Conservation (phyloP, 2,329 filamentous ascomycete species). For the Aspergillus intermedius region DNA sequence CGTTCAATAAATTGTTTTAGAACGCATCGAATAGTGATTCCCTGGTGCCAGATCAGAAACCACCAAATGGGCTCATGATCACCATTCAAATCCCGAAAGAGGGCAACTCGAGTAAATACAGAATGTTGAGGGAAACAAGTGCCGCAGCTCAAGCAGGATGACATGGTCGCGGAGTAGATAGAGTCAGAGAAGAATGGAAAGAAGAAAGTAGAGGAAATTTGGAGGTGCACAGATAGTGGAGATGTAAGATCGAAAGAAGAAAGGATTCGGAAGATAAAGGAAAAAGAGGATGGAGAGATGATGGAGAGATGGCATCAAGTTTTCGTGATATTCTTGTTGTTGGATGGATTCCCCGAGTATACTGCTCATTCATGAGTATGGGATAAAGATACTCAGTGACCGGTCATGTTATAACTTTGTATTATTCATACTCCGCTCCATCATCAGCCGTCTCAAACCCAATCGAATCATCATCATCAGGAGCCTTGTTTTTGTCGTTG, state of each 20-base stretch:
- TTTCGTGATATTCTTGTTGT: no score
- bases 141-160: background rate
- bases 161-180: background rate
- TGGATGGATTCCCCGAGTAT: no score
- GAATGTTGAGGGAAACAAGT: background rate
- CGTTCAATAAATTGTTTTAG: background rate
- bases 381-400: no score
- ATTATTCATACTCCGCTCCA: no score
- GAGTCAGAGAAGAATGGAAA: background rate
- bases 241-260: background rate
- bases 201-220: background rate
- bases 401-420: no score
- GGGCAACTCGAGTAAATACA: background rate
- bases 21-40: background rate
- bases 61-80: background rate
- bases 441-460: no score
- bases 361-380: no score
- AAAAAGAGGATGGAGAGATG: background rate
- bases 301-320: background rate
- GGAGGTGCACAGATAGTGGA: background rate
- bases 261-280: background rate
- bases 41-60: background rate
- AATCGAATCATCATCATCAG: no score
- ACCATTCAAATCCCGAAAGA: background rate
- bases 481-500: no score